These are phyloP conservation scores for Lentinula edodes DNA, from an alignment of 768 basidiomycete species.

Conservation along the genomic window DNA sequence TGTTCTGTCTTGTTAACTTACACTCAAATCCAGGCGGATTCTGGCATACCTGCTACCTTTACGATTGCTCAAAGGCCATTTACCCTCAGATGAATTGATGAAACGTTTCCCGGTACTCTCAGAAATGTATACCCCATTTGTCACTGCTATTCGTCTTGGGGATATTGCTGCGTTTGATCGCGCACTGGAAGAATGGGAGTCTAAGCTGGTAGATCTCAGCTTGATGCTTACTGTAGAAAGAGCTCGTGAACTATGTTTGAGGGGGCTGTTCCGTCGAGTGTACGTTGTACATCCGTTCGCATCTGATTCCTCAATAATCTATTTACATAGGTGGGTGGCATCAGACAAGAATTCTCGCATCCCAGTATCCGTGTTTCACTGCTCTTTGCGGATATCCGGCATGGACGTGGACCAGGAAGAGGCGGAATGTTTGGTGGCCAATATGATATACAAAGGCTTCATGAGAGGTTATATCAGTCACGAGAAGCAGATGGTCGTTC, in stretches of 20 bases:
- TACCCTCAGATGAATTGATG: slow-evolving; percentile 72
- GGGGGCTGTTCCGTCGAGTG: slow-evolving; percentile 78
- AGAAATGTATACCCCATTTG: slow-evolving; percentile 76
- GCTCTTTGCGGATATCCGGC: slow-evolving; percentile 67
- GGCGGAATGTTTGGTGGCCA: slow-evolving; percentile 90
- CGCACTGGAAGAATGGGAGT: slow-evolving; percentile 67
- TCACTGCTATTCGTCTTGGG: slow-evolving; percentile 69
- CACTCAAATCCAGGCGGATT: slow-evolving; percentile 60
- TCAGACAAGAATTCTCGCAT: slow-evolving; percentile 71
- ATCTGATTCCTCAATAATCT: background rate
- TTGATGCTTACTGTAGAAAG: slow-evolving; percentile 85
- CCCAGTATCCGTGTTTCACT: slow-evolving; percentile 75
- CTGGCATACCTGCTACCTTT: slow-evolving; percentile 88
- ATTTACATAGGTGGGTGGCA: slow-evolving; percentile 65
- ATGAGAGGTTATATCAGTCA: slow-evolving; percentile 97
- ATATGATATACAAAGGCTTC: slow-evolving; percentile 91
- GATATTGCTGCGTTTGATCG: slow-evolving; percentile 78
- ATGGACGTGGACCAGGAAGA: slow-evolving; percentile 70
- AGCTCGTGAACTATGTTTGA: slow-evolving; percentile 80
- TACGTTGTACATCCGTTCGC: slow-evolving; percentile 29
- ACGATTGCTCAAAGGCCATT: slow-evolving; percentile 79
- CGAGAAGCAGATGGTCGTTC: slow-evolving; percentile 89
- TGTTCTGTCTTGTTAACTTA: background rate
- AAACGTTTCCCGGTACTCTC: slow-evolving; percentile 66
- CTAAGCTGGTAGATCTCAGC: slow-evolving; percentile 77